Percentiles rank a stretch among this genome's conserved stretches.
These are phyloP conservation scores for Melanomma pulvis-pyrius DNA, from an alignment of 495 filamentous ascomycete species.

Conservation along the genomic window DNA sequence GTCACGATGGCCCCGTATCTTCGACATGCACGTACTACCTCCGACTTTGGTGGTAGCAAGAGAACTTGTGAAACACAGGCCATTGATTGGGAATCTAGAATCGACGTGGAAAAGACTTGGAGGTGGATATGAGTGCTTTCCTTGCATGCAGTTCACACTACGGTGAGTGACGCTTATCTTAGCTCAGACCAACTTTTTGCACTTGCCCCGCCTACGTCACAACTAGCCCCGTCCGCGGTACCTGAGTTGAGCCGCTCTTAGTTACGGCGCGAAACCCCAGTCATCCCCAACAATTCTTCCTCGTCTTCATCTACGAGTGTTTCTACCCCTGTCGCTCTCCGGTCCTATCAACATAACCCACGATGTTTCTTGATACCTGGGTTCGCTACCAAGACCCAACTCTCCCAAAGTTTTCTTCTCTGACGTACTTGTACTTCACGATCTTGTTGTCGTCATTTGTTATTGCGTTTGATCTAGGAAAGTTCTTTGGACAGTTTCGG, in stretches of 20 bases:
- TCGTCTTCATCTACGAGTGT: not conserved
- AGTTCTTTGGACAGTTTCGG: not conserved
- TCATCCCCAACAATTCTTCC: not conserved
- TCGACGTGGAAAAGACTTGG: not conserved
- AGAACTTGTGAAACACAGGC: not conserved
- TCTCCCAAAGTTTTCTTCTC: constrained; percentile 8
- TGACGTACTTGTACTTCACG: constrained; percentile 14
- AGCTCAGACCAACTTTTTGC: too few species aligned
- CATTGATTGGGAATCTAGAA: not conserved
- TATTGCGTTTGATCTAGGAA: constrained; percentile 7
- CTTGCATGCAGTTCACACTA: not conserved
- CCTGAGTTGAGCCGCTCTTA: too few species aligned
- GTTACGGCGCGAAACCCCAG: too few species aligned
- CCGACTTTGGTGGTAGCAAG: not conserved
- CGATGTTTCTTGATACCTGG: constrained; percentile 2
- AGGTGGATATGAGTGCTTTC: not conserved
- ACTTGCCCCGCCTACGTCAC: too few species aligned
- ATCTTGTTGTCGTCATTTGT: not conserved
- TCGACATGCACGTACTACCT: not conserved
- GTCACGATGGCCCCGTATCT: not conserved
- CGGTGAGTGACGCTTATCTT: not conserved
- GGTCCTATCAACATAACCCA: not conserved
- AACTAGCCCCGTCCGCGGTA: too few species aligned
- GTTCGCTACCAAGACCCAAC: constrained; percentile 5
- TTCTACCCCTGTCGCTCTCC: not conserved